Evolutionary conservation across 306 rosid genomes (phyloP), one percentile per base, ranked within the genome.

Genomic region (Sphenostylis stenocarpa): DNA sequence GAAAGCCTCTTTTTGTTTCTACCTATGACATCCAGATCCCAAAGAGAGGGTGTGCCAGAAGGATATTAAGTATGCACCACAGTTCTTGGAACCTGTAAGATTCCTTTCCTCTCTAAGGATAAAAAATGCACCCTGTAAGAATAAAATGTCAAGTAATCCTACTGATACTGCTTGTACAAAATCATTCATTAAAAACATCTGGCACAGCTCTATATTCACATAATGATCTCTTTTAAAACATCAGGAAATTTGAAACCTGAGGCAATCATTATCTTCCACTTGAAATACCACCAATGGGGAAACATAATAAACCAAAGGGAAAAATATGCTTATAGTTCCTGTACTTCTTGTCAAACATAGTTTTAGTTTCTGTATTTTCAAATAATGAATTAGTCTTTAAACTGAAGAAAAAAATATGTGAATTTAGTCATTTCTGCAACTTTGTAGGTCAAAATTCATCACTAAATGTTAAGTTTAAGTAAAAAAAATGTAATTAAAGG

Each of bases 171-270:
- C 21, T 48, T 7, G 7, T 48, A 48, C 55, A 72, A 33, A 52
- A 71, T 48, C 24, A 79, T 33, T 8, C 44, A 51, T 39, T 29
- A 11, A 71, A 71, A 14, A 66, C 65, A 39, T 20, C 64, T 55
- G 39, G 15, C 36, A 79, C 17, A 24, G 28, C 60, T 62, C 51
- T 21, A 70, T 36, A 70, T 48, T 49, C 83, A 79, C 38, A 43
- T 28, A 43, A 56, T 53, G 34, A 51, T 49, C 53, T 58, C 17
- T 28, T 58, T 58, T 16, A 3, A 47, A 70, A 60, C 64, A 70
- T 48, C 2, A 11, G 17, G 26, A 78, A 70, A 60, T 21, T 10
- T 47, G 55, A 70, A 75, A 44, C 45, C 33, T 36, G 24, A 16
- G 34, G 47, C 41, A 15, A 70, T 53, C 58, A 39, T 62, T 33